Conservation (phyloP, 495 filamentous ascomycete genomes). For the Hypoxylon intermedium region DNA sequence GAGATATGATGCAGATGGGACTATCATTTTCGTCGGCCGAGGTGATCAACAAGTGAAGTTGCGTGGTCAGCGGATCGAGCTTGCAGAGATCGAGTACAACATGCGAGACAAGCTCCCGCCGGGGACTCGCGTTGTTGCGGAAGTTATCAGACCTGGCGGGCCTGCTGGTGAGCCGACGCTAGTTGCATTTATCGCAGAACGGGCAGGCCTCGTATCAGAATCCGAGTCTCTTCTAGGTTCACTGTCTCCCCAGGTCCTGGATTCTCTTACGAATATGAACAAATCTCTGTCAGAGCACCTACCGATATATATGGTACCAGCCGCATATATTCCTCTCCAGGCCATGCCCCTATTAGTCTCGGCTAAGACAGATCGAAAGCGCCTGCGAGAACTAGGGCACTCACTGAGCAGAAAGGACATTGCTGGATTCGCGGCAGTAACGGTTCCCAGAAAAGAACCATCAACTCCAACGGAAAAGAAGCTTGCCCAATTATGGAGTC, state of each 20-base stretch:
- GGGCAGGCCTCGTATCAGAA: slow-evolving; percentile 32
- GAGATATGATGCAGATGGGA: slow-evolving; percentile 63
- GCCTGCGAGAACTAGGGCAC: slow-evolving; percentile 52
- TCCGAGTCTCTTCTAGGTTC: slow-evolving; percentile 30
- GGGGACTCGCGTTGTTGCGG: slow-evolving; percentile 47
- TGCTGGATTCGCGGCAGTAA: slow-evolving; percentile 33
- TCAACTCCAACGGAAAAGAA: slow-evolving; percentile 42
- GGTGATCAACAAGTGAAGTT: slow-evolving; percentile 72
- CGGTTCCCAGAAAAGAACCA: slow-evolving; percentile 33
- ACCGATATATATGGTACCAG: slow-evolving; percentile 66
- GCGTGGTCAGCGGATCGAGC: slow-evolving; percentile 69
- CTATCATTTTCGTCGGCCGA: slow-evolving; percentile 66
- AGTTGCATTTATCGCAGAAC: slow-evolving; percentile 50
- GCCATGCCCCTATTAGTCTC: slow-evolving; percentile 64
- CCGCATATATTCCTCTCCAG: slow-evolving; percentile 64
- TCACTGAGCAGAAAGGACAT: slow-evolving; percentile 45
- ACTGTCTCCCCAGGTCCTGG: slow-evolving; percentile 38
- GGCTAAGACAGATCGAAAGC: slow-evolving; percentile 68
- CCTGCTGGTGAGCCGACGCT: slow-evolving; percentile 46
- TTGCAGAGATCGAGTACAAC: slow-evolving; percentile 71
- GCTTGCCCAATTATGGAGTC: slow-evolving; percentile 40
- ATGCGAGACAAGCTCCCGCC: slow-evolving; percentile 47
- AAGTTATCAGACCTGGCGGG: slow-evolving; percentile 52
- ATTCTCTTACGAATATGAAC: slow-evolving; percentile 41
- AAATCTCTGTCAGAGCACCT: slow-evolving; percentile 47